Evolutionary conservation across 768 basidiomycete species (phyloP).

Genomic region (Fomitopsis pulvina): DNA sequence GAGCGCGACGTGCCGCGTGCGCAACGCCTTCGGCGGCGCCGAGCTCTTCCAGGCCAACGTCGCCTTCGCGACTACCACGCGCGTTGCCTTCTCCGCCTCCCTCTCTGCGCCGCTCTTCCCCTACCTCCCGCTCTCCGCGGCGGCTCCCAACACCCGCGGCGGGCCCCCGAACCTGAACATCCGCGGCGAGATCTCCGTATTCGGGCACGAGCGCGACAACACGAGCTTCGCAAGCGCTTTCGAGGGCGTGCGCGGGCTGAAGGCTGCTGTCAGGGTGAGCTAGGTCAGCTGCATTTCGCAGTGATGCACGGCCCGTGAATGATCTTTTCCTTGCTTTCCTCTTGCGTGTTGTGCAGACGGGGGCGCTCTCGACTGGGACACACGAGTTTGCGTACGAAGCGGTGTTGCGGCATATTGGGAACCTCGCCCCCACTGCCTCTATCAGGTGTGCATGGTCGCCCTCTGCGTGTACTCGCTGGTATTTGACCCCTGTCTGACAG

Average conservation of each 20-base stretch:
- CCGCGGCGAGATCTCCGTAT: slow-evolving; percentile 62
- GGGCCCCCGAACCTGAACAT: slow-evolving; percentile 59
- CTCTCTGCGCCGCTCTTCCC: slow-evolving; percentile 48
- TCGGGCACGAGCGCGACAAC: slow-evolving; percentile 76
- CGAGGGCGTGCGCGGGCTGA: slow-evolving; percentile 58
- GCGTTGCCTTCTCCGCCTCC: slow-evolving; percentile 71
- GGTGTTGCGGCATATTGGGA: slow-evolving; percentile 67
- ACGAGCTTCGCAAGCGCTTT: slow-evolving; percentile 67
- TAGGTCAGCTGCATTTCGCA: slow-evolving; percentile 34
- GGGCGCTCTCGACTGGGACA: slow-evolving; percentile 27
- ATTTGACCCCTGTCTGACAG: slow-evolving; percentile 41
- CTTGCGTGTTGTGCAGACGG: slow-evolving; percentile 13
- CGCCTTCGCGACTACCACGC: slow-evolving; percentile 83
- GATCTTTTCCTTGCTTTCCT: slow-evolving; percentile 8
- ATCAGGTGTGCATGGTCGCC: slow-evolving; percentile 53
- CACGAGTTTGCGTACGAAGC: slow-evolving; percentile 87
- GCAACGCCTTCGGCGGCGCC: slow-evolving; percentile 89
- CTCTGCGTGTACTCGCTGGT: not conserved
- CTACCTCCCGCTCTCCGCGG: slow-evolving; percentile 17
- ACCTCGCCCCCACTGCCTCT: slow-evolving; percentile 69
- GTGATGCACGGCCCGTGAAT: slow-evolving; percentile 5
- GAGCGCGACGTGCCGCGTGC: slow-evolving; percentile 75
- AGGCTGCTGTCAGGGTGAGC: slow-evolving; percentile 72
- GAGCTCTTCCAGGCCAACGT: slow-evolving; percentile 82
- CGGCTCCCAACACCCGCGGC: slow-evolving; percentile 2